phyloP scores from a whole-genome alignment of 306 rosid species.

The Acacia confusa region DNA sequence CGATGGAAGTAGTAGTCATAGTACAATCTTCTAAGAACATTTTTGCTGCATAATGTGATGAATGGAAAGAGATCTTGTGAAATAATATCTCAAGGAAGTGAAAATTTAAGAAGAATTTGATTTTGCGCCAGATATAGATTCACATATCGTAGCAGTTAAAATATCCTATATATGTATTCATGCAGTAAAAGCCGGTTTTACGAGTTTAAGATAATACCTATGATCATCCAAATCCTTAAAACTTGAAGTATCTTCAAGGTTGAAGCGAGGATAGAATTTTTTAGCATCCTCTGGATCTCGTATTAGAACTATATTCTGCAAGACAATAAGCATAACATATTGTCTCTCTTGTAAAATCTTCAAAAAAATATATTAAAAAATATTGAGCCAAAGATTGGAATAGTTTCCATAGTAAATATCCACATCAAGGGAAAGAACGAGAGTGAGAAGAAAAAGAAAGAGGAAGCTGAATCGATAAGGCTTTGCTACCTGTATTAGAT shows the following conservation, averaged over 20 bases:
- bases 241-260: conserved; percentile 86
- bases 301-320: conserved; percentile 88
- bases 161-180: background rate
- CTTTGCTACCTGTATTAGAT: conserved; percentile 65
- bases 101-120: conserved; percentile 10
- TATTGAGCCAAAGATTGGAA: background rate
- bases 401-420: conserved; percentile 19
- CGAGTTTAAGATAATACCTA: conserved; percentile 51
- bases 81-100: conserved; percentile 27
- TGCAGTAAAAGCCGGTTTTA: background rate
- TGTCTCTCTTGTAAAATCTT: conserved; percentile 28
- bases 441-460: conserved; percentile 4
- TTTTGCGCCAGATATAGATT: conserved; percentile 13
- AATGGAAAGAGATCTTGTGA: conserved; percentile 25
- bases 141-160: background rate
- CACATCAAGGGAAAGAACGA: background rate
- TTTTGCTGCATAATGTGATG: conserved; percentile 58
- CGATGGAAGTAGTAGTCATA: conserved; percentile 93
- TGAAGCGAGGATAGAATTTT: conserved; percentile 92
- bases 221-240: conserved; percentile 86
- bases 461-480: conserved; percentile 15
- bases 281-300: conserved; percentile 81
- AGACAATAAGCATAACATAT: conserved; percentile 32
- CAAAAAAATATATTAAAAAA: background rate
- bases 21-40: conserved; percentile 77